A percentile compares a stretch with the other conserved stretches of the same genome.
phyloP scores from a whole-genome alignment of 176 grass and related monocot genomes.

The Musa schizocarpa region DNA sequence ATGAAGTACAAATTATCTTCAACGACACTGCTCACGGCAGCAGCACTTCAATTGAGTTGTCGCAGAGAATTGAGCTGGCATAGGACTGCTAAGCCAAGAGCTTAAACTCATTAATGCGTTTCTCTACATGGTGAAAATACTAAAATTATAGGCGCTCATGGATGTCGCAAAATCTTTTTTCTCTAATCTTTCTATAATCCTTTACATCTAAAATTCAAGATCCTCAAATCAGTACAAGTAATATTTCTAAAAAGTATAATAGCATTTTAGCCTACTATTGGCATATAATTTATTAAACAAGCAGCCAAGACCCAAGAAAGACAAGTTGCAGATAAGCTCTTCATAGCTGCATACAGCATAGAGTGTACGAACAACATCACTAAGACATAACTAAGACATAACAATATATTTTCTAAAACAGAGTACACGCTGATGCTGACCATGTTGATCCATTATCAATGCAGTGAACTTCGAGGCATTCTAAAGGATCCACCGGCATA shows the following conservation, averaged over 20 bases:
- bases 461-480: slow-evolving; percentile 38
- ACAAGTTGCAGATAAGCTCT: not conserved
- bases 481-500: slow-evolving; percentile 80
- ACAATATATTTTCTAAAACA: not conserved
- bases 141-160: no score
- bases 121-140: no score
- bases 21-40: no score
- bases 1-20: no score
- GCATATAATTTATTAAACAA: not conserved
- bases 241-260: not conserved
- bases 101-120: no score
- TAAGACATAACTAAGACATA: not conserved
- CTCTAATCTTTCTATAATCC: no score
- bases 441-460: slow-evolving; percentile 32
- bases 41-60: no score
- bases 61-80: no score
- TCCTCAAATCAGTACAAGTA: not conserved
- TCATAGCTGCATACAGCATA: no score
- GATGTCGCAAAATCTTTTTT: no score
- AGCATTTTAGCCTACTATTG: not conserved
- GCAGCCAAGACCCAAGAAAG: not conserved
- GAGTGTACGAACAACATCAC: not conserved
- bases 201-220: not conserved
- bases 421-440: not conserved
- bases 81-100: no score